Conservation (phyloP, 768 basidiomycete species). For the Atractiella rhizophila region DNA sequence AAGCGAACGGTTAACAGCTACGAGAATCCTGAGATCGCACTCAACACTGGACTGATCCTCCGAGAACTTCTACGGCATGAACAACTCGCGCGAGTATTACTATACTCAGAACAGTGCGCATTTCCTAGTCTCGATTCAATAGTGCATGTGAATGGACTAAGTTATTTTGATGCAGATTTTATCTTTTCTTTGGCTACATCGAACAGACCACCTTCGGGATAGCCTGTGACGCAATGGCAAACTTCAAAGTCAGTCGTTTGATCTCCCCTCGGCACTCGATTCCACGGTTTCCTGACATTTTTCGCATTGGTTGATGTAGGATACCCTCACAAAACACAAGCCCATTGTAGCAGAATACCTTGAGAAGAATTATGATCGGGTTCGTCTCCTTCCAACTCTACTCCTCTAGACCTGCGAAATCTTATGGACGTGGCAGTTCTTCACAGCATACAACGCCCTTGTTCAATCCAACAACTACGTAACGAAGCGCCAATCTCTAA, state of each 20-base stretch:
- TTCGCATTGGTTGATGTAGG: slow-evolving; percentile 22
- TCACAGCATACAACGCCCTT: slow-evolving; percentile 74
- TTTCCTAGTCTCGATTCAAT: background rate
- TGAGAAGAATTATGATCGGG: slow-evolving; percentile 88
- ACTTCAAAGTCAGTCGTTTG: slow-evolving; percentile 37
- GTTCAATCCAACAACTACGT: slow-evolving; percentile 89
- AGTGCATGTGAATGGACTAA: slow-evolving; percentile 4
- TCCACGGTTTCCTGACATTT: too few relatives aligned
- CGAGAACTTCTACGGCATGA: slow-evolving; percentile 93
- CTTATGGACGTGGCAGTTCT: slow-evolving; percentile 37
- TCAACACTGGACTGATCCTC: slow-evolving; percentile 94
- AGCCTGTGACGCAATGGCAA: slow-evolving; percentile 91
- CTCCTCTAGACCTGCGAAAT: background rate
- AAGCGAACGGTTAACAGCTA: slow-evolving; percentile 29
- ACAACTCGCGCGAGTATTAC: slow-evolving; percentile 58
- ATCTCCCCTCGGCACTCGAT: too few relatives aligned
- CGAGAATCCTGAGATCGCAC: slow-evolving; percentile 77
- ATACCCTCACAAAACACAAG: slow-evolving; percentile 87
- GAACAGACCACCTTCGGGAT: slow-evolving; percentile 95
- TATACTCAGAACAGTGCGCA: slow-evolving; percentile 78
- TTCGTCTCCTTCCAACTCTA: slow-evolving; percentile 23
- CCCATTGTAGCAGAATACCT: slow-evolving; percentile 93
- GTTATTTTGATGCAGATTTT: slow-evolving; percentile 44
- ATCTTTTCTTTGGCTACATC: slow-evolving; percentile 85
- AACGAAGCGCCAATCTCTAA: slow-evolving; percentile 96